Evolutionary conservation across 257 asterid genomes (phyloP).

Genomic region (Verbena officinalis): DNA sequence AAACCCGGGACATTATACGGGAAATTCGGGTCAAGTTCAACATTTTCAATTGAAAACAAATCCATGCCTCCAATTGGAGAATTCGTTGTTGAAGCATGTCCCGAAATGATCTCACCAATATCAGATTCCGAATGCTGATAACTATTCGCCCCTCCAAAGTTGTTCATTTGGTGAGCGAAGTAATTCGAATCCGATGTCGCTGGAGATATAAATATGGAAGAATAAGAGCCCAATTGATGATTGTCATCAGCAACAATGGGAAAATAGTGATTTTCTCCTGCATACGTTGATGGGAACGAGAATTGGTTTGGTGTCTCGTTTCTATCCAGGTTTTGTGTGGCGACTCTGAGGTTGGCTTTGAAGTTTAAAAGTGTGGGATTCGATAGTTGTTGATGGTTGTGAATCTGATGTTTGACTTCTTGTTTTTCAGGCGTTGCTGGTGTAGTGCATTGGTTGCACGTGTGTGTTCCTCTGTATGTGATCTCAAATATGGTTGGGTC

Average conservation of each 20-base stretch:
- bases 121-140: constrained; percentile 32
- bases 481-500: constrained; percentile 66
- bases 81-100: constrained; percentile 56
- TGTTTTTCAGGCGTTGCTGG: constrained; percentile 44
- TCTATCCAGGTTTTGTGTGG: constrained; percentile 39
- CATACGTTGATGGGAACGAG: constrained; percentile 54
- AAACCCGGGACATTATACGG: constrained; percentile 43
- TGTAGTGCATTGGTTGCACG: constrained; percentile 44
- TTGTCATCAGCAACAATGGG: constrained; percentile 40
- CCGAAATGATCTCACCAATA: constrained; percentile 50
- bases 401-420: constrained; percentile 34
- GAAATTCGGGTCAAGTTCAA: constrained; percentile 51
- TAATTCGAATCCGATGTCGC: constrained; percentile 37
- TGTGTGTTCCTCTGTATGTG: constrained; percentile 68
- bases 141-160: constrained; percentile 19
- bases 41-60: constrained; percentile 42
- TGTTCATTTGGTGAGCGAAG: constrained; percentile 27
- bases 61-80: constrained; percentile 68
- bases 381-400: constrained; percentile 12
- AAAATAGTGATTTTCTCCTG: constrained; percentile 36
- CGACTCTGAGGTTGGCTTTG: constrained; percentile 51
- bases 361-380: constrained; percentile 48
- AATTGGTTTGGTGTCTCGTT: constrained; percentile 38
- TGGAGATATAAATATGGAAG: constrained; percentile 36
- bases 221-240: constrained; percentile 37